These are phyloP conservation scores for Dissophora globulifera DNA, from an alignment of 192 early-diverging fungal genomes.

Conservation along the genomic window DNA sequence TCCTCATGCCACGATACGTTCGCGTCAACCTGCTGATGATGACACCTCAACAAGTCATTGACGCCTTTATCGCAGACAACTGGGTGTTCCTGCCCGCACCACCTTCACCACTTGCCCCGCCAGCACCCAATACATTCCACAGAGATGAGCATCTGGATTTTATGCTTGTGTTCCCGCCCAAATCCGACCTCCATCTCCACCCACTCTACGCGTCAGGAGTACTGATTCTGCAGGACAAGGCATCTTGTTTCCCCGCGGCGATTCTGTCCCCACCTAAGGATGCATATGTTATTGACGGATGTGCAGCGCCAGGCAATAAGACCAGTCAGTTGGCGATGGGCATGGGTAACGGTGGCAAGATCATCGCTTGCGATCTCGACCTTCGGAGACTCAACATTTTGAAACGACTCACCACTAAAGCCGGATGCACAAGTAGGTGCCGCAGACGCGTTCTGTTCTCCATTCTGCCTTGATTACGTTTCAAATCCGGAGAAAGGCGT, in stretches of 20 bases:
- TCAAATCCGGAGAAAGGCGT: neutral
- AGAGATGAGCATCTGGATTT: constrained; percentile 84
- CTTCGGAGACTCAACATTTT: constrained; percentile 76
- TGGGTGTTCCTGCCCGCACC: constrained; percentile 29
- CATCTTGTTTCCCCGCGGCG: constrained; percentile 93
- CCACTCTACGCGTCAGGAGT: constrained; percentile 76
- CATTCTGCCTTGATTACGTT: too few relatives aligned
- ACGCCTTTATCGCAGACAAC: constrained; percentile 37
- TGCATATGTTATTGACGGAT: constrained; percentile 88
- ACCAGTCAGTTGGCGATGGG: constrained; percentile 92
- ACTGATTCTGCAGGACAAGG: constrained; percentile 96
- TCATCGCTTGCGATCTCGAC: constrained; percentile 95
- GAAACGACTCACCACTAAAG: constrained; percentile 74
- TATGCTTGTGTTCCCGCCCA: constrained; percentile 85
- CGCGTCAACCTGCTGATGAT: constrained; percentile 87
- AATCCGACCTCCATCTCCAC: constrained; percentile 90
- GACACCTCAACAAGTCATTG: constrained; percentile 74
- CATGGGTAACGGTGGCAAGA: constrained; percentile 86
- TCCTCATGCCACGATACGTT: constrained; percentile 84
- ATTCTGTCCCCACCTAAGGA: constrained; percentile 71
- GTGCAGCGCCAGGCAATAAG: constrained; percentile 98
- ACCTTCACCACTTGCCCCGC: constrained; percentile 27
- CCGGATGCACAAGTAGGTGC: constrained; percentile 84
- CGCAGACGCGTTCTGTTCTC: too few relatives aligned
- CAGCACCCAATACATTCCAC: constrained; percentile 54